Base-by-base conservation (phyloP, 2,329 filamentous ascomycete genomes). In the Neophaeococcomyces mojaviensis region DNA sequence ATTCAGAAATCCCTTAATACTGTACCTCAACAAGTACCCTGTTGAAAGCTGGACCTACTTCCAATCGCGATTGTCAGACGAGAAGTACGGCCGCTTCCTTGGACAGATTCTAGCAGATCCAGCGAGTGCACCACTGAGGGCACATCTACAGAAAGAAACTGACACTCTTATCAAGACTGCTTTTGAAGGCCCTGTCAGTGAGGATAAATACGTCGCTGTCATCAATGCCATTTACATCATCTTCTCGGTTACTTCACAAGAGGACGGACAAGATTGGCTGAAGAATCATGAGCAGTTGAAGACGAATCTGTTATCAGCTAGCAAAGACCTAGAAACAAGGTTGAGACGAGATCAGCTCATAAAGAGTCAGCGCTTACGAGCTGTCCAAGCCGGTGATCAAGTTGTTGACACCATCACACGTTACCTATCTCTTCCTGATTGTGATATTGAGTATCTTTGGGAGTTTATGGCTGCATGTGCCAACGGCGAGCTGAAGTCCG, bases 1-100 rank as follows among this genome's bases (percentile, higher is more conserved):
- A 0, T 97, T 98, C 73, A 78, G 94, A 36, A 79, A 82, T 48
- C 90, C 92, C 1, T 76, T 98, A 16, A 88, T 94, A 64, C 87
- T 88, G 60, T 98, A 94, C 62, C 76, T 99, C 51, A 95, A 95
- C 64, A 80, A 88, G 49, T 98, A 97, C 60, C 82, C 92, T 0
- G 84, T 85, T 52, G 89, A 98, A 59, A 80, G 89, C 4, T 94
- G 88, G 83, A 68, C 74, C 1, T 84, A 88, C 58, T 82, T 97
- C 53, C 72, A 84, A n/a, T 76, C 77, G 19, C 86, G 83, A 58
- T 72, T 97, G 45, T 84, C 87, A 49, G 86, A 97, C 40, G 77
- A 89, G 58, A 85, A 82, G 49, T 94, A 94, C 58, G 92, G 94
- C 2, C 81, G 92, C 13, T 87, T 98, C 64, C 81, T 98, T 53